phyloP scores from a whole-genome alignment of 1,284 basidiomycete species.

The Crepidotus sp. region DNA sequence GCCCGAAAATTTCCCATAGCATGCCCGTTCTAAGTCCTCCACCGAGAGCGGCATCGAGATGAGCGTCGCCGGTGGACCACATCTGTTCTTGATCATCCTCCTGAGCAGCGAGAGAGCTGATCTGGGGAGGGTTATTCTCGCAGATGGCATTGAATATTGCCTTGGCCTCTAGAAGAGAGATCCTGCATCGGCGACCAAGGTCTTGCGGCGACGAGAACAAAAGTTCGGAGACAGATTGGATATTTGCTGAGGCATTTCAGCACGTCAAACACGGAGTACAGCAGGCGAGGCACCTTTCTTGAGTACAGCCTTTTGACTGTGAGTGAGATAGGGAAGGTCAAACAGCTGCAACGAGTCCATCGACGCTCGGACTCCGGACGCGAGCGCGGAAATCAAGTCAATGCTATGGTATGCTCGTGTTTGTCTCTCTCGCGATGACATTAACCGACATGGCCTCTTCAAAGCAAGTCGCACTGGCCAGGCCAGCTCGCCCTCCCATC shows the following conservation, averaged over 20 bases:
- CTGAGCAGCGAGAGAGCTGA: slow-evolving; percentile 25
- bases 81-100: slow-evolving; percentile 30
- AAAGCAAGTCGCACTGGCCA: slow-evolving; percentile 45
- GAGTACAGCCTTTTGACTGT: slow-evolving; percentile 10
- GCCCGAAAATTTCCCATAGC: slow-evolving; percentile 81
- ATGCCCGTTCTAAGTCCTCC: slow-evolving; percentile 71
- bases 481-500: slow-evolving; percentile 34
- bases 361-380: no score
- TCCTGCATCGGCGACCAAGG: slow-evolving; percentile 44
- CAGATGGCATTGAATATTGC: slow-evolving; percentile 41
- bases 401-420: neutral
- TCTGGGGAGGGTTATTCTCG: slow-evolving; percentile 25
- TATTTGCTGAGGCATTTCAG: slow-evolving; percentile 29
- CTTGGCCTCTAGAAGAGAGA: slow-evolving; percentile 39
- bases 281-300: slow-evolving; percentile 9
- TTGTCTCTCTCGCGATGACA: neutral
- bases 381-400: no score
- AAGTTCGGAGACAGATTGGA: slow-evolving; percentile 40
- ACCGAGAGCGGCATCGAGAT: slow-evolving; percentile 58
- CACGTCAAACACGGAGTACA: slow-evolving; percentile 7
- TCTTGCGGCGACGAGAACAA: slow-evolving; percentile 40
- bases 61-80: slow-evolving; percentile 62
- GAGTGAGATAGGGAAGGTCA: slow-evolving; percentile 10
- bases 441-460: slow-evolving; percentile 11
- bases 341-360: slow-evolving; percentile 12